Evolutionary conservation across 2,329 filamentous ascomycete genomes (phyloP), one percentile per base, ranked within the genome.

Genomic region (Alternaria viburni): DNA sequence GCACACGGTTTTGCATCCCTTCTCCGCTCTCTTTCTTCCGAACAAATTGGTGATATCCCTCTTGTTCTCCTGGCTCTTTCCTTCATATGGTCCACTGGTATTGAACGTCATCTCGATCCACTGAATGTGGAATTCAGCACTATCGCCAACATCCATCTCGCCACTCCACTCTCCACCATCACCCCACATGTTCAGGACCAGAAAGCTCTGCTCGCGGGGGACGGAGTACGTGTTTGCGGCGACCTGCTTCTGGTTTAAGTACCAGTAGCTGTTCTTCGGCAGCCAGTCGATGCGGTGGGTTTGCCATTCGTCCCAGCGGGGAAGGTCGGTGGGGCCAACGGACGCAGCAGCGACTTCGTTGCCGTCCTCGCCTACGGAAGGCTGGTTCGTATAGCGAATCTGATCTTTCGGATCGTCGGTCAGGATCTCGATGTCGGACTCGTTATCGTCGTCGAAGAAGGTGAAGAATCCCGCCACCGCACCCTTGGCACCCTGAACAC

Each of bases 281-380:
- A 84, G 83, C 88, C 88, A 90, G 74, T 90, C 88, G 47, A 89
- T 82, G 23, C 88, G 82, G 72, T 89, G 86, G 3, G 85, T 84
- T 23, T 86, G 83, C 87, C 87, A 90, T 26, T 86, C 80, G 52
- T 84, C 81, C 86, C 86, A 88, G 26, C 77, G 75, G 17, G 80
- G 65, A 2, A 87, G 84, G 44, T 86, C 74, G 3, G 81, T 85
- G 11, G 80, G 81, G 65, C 85, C 86, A 8, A 78, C 70, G 1
- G 86, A 86, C 1, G 87, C 84, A 25, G 79, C 73, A 5, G 81
- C 72, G 46, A 86, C 77, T 30, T 83, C 80, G 36, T 83, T 77
- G 28, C 83, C 84, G 10, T 79, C 74, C 12, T 79, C 77, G 60
- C 80, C 83, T 59, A 85, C 83, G 0, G 85, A 81, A 0, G 87